These are phyloP conservation scores for Atalantia buxifolia DNA, from an alignment of 345 rosid species.

Conservation along the genomic window DNA sequence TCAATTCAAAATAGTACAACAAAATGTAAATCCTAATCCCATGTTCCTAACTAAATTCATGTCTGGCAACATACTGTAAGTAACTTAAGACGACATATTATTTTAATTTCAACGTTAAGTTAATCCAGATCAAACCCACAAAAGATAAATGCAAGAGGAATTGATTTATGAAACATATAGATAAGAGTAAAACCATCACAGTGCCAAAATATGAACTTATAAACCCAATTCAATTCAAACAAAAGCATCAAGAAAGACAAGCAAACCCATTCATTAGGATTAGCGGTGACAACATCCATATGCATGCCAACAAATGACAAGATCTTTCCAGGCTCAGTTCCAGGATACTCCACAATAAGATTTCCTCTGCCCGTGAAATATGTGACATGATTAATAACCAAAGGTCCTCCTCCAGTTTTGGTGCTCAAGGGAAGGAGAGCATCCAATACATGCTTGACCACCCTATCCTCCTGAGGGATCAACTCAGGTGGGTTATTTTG, in stretches of 20 bases:
- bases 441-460: constrained; percentile 71
- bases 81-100: neutral
- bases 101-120: neutral
- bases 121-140: neutral
- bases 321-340: constrained; percentile 79
- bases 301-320: constrained; percentile 99
- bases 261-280: constrained; percentile 88
- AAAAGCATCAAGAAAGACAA: neutral
- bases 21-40: neutral
- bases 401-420: constrained; percentile 79
- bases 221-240: neutral
- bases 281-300: constrained; percentile 98
- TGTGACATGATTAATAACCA: constrained; percentile 65
- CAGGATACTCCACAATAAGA: constrained; percentile 95
- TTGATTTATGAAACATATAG: neutral
- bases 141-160: neutral
- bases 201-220: neutral
- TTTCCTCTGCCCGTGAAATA: constrained; percentile 80
- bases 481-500: constrained; percentile 97
- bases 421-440: constrained; percentile 83
- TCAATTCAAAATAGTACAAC: neutral
- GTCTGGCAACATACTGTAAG: neutral
- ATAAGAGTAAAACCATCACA: neutral
- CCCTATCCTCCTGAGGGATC: constrained; percentile 84
- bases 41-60: neutral